These are phyloP conservation scores for Colletotrichum neosansevieriae DNA, from an alignment of 2,329 filamentous ascomycete genomes.

Conservation along the genomic window DNA sequence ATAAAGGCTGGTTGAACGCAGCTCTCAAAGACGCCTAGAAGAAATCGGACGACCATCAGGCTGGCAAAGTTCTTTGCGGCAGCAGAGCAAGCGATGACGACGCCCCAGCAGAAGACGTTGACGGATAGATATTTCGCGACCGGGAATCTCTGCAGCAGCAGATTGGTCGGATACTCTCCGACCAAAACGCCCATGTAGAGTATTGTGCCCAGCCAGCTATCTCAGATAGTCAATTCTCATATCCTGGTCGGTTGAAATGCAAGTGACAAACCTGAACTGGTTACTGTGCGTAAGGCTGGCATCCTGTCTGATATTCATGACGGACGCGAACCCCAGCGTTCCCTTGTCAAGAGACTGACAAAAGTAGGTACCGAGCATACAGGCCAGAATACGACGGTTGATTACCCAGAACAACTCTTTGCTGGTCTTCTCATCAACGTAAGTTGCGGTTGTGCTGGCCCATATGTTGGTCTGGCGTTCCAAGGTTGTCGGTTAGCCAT, in stretches of 20 bases:
- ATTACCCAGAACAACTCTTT: conserved; percentile 59
- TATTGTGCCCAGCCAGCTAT: conserved; percentile 64
- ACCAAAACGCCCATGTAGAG: conserved; percentile 69
- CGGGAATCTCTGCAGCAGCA: conserved; percentile 61
- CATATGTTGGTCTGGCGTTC: conserved; percentile 17
- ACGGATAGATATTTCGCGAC: conserved; percentile 23
- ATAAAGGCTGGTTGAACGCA: conserved; percentile 57
- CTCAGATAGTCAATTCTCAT: conserved; percentile 58
- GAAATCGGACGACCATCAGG: conserved; percentile 40
- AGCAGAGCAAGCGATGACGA: conserved; percentile 51
- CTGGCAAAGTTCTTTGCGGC: conserved; percentile 33
- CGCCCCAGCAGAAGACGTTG: conserved; percentile 58
- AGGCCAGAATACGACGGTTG: conserved; percentile 63
- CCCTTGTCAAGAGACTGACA: conserved; percentile 51
- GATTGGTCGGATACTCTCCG: conserved; percentile 71
- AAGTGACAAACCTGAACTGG: conserved; percentile 17
- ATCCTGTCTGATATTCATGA: conserved; percentile 65
- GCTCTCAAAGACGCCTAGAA: conserved; percentile 42
- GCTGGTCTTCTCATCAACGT: conserved; percentile 65
- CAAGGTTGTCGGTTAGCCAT: background rate
- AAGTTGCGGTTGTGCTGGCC: conserved; percentile 34
- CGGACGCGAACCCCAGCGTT: conserved; percentile 59
- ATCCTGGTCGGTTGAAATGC: conserved; percentile 34
- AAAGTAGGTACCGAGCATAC: conserved; percentile 64
- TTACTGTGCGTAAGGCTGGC: conserved; percentile 47